Conservation (phyloP, 2,329 filamentous ascomycete species). For the Xylaria sp. region DNA sequence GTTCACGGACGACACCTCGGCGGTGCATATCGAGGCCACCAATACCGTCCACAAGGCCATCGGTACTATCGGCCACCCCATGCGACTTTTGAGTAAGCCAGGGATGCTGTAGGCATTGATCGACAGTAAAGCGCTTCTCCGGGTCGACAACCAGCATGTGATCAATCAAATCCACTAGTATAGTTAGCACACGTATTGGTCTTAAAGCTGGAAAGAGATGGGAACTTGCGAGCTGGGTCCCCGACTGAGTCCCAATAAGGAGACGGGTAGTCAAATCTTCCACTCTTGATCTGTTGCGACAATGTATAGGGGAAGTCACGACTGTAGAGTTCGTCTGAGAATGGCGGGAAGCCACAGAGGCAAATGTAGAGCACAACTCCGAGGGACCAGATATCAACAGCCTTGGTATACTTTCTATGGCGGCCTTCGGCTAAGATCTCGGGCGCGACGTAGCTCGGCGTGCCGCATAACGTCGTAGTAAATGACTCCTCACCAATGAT, state of each 20-base stretch:
- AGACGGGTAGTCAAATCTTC: conserved; percentile 91
- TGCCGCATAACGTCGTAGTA: conserved; percentile 94
- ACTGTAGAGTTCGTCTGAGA: conserved; percentile 91
- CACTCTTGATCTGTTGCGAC: conserved; percentile 88
- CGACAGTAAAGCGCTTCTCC: conserved; percentile 84
- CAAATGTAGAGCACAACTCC: conserved; percentile 99
- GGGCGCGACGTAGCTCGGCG: conserved; percentile 96
- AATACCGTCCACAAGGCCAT: conserved; percentile 89
- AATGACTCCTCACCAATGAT: conserved; percentile 99
- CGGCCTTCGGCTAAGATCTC: conserved; percentile 88
- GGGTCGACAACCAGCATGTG: conserved; percentile 92
- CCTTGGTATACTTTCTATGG: conserved; percentile 89
- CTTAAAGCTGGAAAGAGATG: conserved; percentile 1
- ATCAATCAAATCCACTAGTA: conserved; percentile 85
- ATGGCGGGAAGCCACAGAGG: conserved; percentile 95
- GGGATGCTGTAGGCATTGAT: conserved; percentile 89
- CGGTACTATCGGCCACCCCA: conserved; percentile 84
- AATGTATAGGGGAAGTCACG: conserved; percentile 85
- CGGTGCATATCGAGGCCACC: conserved; percentile 84
- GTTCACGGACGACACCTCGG: conserved; percentile 81
- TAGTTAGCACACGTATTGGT: conserved; percentile 29
- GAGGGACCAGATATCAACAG: conserved; percentile 95
- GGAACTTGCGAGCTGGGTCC: conserved; percentile 75
- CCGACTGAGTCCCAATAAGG: conserved; percentile 94
- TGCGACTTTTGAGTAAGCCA: conserved; percentile 77